A percentile compares a stretch with the other conserved stretches of the same genome.
phyloP scores from a whole-genome alignment of 1,284 basidiomycete species.

The Ceratobasidium sp. region DNA sequence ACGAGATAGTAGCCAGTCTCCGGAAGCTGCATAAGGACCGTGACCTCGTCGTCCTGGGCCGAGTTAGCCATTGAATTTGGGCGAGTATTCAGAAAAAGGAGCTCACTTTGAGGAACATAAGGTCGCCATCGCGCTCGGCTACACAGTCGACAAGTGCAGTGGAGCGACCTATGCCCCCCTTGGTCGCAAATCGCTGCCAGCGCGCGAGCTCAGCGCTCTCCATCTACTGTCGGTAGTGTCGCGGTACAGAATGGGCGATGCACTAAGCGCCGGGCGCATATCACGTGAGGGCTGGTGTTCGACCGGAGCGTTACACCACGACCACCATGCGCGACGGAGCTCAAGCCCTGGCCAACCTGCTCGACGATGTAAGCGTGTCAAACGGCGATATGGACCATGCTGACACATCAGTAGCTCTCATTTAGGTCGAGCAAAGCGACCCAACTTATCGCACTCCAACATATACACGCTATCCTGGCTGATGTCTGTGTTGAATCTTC shows the following conservation, averaged over 20 bases:
- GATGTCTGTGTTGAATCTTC: slow-evolving; percentile 62
- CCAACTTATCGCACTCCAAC: slow-evolving; percentile 70
- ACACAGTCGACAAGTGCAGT: slow-evolving; percentile 80
- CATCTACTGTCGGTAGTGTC: slow-evolving; percentile 59
- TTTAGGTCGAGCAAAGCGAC: slow-evolving; percentile 51
- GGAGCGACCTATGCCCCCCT: slow-evolving; percentile 84
- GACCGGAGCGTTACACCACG: slow-evolving; percentile 4
- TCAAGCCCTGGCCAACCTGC: slow-evolving; percentile 58
- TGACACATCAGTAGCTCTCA: slow-evolving; percentile 64
- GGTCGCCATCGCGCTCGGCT: slow-evolving; percentile 79
- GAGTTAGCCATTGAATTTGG: background rate
- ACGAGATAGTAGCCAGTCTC: slow-evolving; percentile 72
- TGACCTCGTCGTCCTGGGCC: slow-evolving; percentile 81
- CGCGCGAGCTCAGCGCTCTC: slow-evolving; percentile 77
- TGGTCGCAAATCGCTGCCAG: slow-evolving; percentile 83
- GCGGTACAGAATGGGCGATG: slow-evolving; percentile 15
- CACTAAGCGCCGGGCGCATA: slow-evolving; percentile 5
- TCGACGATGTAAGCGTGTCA: slow-evolving; percentile 70
- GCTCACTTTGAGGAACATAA: slow-evolving; percentile 86
- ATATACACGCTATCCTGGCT: slow-evolving; percentile 72
- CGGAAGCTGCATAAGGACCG: slow-evolving; percentile 80
- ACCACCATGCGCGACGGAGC: slow-evolving; percentile 33
- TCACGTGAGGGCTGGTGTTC: slow-evolving; percentile 1
- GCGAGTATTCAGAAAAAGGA: slow-evolving; percentile 50
- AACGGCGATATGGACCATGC: slow-evolving; percentile 44